phyloP scores from a whole-genome alignment of 257 asterid genomes.

The Solanum tarapatanum region DNA sequence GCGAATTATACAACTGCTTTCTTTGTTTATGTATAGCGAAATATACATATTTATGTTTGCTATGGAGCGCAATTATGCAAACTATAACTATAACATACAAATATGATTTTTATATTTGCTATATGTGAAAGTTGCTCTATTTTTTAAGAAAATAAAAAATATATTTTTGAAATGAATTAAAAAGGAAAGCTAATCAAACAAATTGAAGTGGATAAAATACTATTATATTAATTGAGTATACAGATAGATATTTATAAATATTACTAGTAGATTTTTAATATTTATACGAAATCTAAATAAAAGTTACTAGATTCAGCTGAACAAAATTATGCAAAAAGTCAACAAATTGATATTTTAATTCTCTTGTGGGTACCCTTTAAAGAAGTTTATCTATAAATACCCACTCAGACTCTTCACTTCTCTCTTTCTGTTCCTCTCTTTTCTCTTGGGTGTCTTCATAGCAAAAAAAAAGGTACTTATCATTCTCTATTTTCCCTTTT shows the following conservation, averaged over 20 bases:
- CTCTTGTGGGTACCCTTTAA: not conserved
- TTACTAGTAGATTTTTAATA: not conserved
- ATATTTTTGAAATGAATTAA: not conserved
- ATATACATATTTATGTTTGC: no score
- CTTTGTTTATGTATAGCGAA: no score
- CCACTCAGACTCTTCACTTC: not conserved
- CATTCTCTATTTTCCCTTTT: not conserved
- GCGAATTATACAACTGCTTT: no score
- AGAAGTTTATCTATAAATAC: constrained; percentile 14
- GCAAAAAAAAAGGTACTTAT: constrained; percentile 15
- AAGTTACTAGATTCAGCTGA: not conserved
- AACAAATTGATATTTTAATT: not conserved
- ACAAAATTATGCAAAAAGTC: not conserved
- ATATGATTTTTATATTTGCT: no score
- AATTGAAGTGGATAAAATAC: fast-evolving
- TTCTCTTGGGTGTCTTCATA: constrained; percentile 1
- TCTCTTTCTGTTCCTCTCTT: constrained; percentile 19
- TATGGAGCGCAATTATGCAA: no score
- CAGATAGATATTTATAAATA: not conserved
- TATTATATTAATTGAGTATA: not conserved
- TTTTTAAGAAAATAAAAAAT: no score
- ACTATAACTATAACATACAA: no score
- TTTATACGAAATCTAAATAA: not conserved
- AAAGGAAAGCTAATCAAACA: no score
- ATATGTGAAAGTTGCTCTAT: no score